Base-by-base conservation (phyloP, 1,284 basidiomycete genomes). In the Boletus mariae region DNA sequence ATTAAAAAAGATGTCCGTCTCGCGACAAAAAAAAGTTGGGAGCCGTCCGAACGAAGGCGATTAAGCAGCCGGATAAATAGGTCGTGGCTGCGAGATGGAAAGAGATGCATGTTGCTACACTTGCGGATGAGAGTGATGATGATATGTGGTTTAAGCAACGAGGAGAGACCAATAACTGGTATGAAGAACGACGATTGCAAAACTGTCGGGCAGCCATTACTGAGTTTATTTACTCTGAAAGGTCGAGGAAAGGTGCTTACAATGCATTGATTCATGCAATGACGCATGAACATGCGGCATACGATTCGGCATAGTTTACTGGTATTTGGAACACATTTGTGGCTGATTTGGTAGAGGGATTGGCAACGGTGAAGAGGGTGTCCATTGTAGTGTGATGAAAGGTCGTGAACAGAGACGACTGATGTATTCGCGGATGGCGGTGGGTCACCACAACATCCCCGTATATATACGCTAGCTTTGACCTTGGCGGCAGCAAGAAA, bases 391-490 rank as follows among this genome's bases (percentile, higher is more conserved):
- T 47, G 37, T 46, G 25, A 49, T 51, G 45, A 49, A 44, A 45
- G n/a, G 31, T 56, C 20, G 47, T 34, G 47, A 34, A 28, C 32
- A 35, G 53, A 54, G 50, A 52, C 51, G 49, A 47, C 15, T 37
- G 55, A 38, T 31, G 28, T 47, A 28, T 17, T 43, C 48, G 46
- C 23, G 47, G 41, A 8, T 58, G 25, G 37, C 52, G 44, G 45
- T 28, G 37, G 52, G 35, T 45, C 45, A 32, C 34, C 31, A 9
- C 37, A 23, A 23, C 45, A n/a, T 32, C 25, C 32, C n/a, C 15
- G 29, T 56, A 52, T 68, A 56, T 66, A 67, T 68, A 61, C 47
- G 26, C 26, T 47, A 5, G 31, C 38, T 38, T 44, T 15, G 44
- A 47, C 49, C 46, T 37, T 43, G 32, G 47, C 31, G 28, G 23